phyloP scores from a whole-genome alignment of 1,139 yeast species.

The Blastobotrys capitulatus region DNA sequence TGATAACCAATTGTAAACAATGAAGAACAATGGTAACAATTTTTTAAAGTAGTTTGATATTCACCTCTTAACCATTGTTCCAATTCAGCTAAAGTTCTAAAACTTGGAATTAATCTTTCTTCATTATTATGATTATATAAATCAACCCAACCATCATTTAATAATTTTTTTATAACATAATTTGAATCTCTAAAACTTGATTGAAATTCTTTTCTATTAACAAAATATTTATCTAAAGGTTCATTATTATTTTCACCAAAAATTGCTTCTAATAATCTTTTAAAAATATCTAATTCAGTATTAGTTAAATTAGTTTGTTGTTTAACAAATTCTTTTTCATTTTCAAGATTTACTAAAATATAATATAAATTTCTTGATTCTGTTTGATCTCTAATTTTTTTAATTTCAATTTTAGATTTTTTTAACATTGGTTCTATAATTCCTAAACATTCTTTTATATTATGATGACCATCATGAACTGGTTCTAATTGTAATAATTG shows the following conservation, averaged over 20 bases:
- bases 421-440: conserved; percentile 12
- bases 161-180: not conserved
- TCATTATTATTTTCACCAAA: conserved; percentile 15
- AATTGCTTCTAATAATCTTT: conserved; percentile 18
- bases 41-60: conserved; percentile 39
- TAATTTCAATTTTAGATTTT: conserved; percentile 20
- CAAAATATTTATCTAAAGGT: conserved; percentile 15
- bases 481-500: not conserved
- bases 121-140: not conserved
- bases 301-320: conserved; percentile 19
- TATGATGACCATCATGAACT: not conserved
- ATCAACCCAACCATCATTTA: conserved; percentile 21
- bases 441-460: conserved; percentile 4
- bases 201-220: conserved; percentile 5
- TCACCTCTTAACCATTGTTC: conserved; percentile 34
- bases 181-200: not conserved
- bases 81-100: conserved; percentile 25
- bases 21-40: conserved; percentile 52
- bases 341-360: conserved; percentile 15
- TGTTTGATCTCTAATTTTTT: conserved; percentile 18
- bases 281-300: conserved; percentile 22
- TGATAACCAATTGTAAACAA: conserved; percentile 51
- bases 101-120: conserved; percentile 29
- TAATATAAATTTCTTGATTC: conserved; percentile 13
- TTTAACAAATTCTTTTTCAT: conserved; percentile 13